These are phyloP conservation scores for Zygnema cylindricum DNA, from an alignment of 139 green algal genomes.

Conservation along the genomic window DNA sequence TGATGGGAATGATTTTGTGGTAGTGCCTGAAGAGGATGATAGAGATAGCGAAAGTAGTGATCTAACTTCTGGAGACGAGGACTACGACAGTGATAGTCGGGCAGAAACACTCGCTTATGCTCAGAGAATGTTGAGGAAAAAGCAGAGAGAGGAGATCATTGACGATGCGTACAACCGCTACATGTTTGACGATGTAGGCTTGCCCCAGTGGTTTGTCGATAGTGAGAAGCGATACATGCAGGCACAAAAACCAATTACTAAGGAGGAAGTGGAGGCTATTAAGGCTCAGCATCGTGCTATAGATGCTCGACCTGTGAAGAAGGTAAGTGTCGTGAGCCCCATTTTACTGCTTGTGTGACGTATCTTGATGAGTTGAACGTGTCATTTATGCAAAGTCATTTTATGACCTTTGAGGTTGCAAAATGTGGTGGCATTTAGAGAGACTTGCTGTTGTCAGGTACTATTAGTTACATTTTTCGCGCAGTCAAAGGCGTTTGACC, in stretches of 20 bases:
- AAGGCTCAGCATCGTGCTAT: conserved; percentile 80
- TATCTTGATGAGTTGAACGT: no score
- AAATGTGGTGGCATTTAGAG: no score
- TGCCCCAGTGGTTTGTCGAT: conserved; percentile 59
- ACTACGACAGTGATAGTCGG: conserved; percentile 62
- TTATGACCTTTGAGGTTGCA: no score
- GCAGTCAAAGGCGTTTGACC: no score
- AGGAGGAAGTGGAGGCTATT: conserved; percentile 84
- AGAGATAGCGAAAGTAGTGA: conserved; percentile 19
- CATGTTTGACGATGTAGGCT: conserved; percentile 81
- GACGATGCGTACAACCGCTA: conserved; percentile 94
- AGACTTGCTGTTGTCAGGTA: no score
- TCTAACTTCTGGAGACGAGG: background rate
- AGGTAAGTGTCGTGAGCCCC: no score
- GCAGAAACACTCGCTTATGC: conserved; percentile 54
- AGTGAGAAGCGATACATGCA: conserved; percentile 82
- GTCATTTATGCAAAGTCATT: no score
- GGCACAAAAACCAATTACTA: conserved; percentile 71
- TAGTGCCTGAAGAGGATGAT: conserved; percentile 33
- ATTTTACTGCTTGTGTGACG: no score
- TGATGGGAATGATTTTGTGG: conserved; percentile 65
- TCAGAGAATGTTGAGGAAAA: conserved; percentile 51
- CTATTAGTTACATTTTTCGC: no score
- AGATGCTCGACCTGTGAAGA: conserved; percentile 92
- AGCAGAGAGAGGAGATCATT: conserved; percentile 83